Percentiles rank a stretch among this genome's conserved stretches.
Conservation (phyloP, 2,329 filamentous ascomycete species). For the Colletotrichum australisinense region DNA sequence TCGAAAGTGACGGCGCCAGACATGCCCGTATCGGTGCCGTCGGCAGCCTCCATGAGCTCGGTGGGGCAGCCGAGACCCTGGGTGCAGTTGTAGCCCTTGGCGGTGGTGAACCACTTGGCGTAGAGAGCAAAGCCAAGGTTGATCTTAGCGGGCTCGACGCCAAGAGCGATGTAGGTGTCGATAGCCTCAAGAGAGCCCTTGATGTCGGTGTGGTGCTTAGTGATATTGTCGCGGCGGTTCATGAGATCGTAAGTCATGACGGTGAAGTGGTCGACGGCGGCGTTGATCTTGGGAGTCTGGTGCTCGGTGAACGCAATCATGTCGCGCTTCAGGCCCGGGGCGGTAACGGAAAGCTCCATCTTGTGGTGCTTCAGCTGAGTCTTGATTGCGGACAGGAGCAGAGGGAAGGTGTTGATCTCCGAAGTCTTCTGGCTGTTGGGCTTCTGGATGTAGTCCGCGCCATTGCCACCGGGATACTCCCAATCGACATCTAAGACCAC, state of each 20-base stretch:
- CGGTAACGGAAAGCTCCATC: conserved; percentile 71
- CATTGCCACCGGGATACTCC: conserved; percentile 73
- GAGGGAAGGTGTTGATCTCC: conserved; percentile 72
- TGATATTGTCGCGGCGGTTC: conserved; percentile 76
- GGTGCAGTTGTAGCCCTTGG: conserved; percentile 56
- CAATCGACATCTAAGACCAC: conserved; percentile 70
- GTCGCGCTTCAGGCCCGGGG: conserved; percentile 71
- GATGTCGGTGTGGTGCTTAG: conserved; percentile 73
- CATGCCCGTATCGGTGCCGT: conserved; percentile 68
- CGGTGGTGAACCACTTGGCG: conserved; percentile 73
- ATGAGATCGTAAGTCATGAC: conserved; percentile 80
- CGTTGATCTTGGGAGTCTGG: conserved; percentile 68
- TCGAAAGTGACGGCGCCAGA: conserved; percentile 56
- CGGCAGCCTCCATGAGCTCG: conserved; percentile 67
- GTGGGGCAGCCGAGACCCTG: conserved; percentile 69
- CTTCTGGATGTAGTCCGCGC: conserved; percentile 73
- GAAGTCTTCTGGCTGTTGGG: conserved; percentile 68
- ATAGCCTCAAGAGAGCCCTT: conserved; percentile 64
- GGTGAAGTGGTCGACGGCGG: conserved; percentile 74
- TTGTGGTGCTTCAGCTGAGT: conserved; percentile 66
- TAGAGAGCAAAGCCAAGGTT: conserved; percentile 78
- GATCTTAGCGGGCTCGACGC: conserved; percentile 65
- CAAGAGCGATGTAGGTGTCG: conserved; percentile 68
- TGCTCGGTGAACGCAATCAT: conserved; percentile 74
- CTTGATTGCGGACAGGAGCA: conserved; percentile 69